A percentile compares a stretch with the other conserved stretches of the same genome.
phyloP scores from a whole-genome alignment of 345 rosid species.

The Chamaenerion angustifolium region DNA sequence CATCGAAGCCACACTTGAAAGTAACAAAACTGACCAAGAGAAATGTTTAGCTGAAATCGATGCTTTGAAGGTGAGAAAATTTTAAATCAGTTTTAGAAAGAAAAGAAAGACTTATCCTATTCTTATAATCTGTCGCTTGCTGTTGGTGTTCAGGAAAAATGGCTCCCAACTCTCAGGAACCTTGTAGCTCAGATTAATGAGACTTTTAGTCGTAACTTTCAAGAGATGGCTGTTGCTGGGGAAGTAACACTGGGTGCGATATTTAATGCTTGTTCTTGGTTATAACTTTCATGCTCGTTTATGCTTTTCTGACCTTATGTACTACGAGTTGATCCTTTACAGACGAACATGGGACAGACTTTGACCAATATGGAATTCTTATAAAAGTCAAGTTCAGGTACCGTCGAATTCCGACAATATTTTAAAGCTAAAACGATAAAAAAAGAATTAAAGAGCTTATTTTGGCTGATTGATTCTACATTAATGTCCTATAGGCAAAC shows the following conservation, averaged over 20 bases:
- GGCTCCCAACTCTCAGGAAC: conserved; percentile 84
- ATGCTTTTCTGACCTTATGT: too few relatives aligned
- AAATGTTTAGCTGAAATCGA: conserved; percentile 55
- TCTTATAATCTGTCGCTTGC: neutral
- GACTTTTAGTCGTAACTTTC: conserved; percentile 79
- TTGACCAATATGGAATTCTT: conserved; percentile 75
- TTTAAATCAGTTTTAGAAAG: neutral
- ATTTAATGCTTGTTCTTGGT: conserved; percentile 1
- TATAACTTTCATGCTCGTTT: conserved; percentile 5
- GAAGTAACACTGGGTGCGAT: conserved; percentile 61
- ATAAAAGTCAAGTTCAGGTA: conserved; percentile 91
- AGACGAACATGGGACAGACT: conserved; percentile 80
- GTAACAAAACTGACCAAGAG: conserved; percentile 38
- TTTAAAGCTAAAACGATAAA: too few relatives aligned
- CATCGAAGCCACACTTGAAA: conserved; percentile 42
- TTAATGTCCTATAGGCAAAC: conserved; percentile 36
- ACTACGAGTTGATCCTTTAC: conserved; percentile 6
- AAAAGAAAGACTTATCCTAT: too few relatives aligned
- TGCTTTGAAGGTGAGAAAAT: conserved; percentile 40
- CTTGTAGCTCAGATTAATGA: conserved; percentile 72
- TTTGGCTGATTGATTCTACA: conserved; percentile 2
- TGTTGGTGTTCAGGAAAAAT: conserved; percentile 37
- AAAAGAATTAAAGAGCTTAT: too few relatives aligned
- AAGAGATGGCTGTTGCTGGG: conserved; percentile 97
- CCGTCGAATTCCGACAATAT: neutral